Conservation (phyloP, 208 protist species). For the Borovskyia barvae region DNA sequence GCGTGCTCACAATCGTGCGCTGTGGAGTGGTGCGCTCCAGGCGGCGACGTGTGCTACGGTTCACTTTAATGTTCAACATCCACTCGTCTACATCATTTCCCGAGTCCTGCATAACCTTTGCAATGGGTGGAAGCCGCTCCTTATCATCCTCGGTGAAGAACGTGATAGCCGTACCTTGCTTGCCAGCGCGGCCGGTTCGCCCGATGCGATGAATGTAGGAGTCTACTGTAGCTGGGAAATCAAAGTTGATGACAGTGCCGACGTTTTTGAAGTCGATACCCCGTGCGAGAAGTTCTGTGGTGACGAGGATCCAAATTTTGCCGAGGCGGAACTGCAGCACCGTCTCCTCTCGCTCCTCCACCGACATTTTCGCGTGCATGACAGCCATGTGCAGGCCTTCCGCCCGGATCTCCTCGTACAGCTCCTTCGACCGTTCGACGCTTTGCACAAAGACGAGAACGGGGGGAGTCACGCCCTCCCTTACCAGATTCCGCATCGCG, state of each 20-base stretch:
- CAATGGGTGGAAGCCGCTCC: conserved; percentile 86
- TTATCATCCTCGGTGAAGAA: conserved; percentile 97
- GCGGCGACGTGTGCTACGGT: conserved; percentile 46
- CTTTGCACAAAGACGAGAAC: conserved; percentile 98
- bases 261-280: conserved; percentile 98
- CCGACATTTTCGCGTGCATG: conserved; percentile 89
- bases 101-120: conserved; percentile 90
- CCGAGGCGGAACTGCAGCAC: conserved; percentile 95
- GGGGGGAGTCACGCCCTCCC: conserved; percentile 92
- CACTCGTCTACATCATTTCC: conserved; percentile 94
- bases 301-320: conserved; percentile 96
- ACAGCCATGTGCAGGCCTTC: conserved; percentile 84
- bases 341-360: conserved; percentile 90
- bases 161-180: conserved; percentile 92
- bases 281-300: conserved; percentile 96
- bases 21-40: conserved; percentile 76
- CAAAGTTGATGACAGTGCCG: conserved; percentile 97
- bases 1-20: conserved; percentile 85
- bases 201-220: conserved; percentile 98
- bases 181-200: conserved; percentile 87
- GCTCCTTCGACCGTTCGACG: conserved; percentile 95
- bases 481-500: conserved; percentile 93
- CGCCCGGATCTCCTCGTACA: conserved; percentile 95
- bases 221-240: conserved; percentile 94
- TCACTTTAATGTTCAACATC: conserved; percentile 92